A percentile compares a stretch with the other conserved stretches of the same genome.
Evolutionary conservation across 78 protist genomes (phyloP).

Genomic region (Creolimax fragrantissima): DNA sequence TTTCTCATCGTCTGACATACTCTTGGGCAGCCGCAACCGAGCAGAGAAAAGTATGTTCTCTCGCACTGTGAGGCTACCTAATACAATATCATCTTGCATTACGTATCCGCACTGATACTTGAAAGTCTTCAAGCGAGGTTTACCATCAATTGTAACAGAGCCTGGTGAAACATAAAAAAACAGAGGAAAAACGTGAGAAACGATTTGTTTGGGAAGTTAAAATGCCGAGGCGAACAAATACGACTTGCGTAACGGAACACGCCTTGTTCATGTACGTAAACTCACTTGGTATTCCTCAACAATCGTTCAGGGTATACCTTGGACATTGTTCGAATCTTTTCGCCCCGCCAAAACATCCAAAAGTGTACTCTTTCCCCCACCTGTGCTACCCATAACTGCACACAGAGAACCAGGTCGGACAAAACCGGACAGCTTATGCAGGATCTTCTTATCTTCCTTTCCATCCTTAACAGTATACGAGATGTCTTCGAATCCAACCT

Average conservation of each 20-base stretch:
- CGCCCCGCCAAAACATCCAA: neutral
- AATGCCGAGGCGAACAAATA: neutral
- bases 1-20: neutral
- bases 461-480: neutral
- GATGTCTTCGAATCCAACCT: neutral
- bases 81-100: neutral
- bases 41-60: neutral
- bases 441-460: neutral
- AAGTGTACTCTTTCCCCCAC: neutral
- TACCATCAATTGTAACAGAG: too few relatives aligned
- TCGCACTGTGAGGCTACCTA: neutral
- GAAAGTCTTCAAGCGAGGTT: neutral
- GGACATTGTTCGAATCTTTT: neutral
- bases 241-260: too few relatives aligned
- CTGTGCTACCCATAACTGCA: neutral
- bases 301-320: too few relatives aligned
- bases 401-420: neutral
- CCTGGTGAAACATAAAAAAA: too few relatives aligned
- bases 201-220: neutral
- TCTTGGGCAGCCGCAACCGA: neutral
- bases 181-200: too few relatives aligned
- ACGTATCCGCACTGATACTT: neutral
- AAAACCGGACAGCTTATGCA: neutral
- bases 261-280: too few relatives aligned
- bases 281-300: too few relatives aligned